Evolutionary conservation across 176 grass and related monocot genomes (phyloP).

Genomic region (Chrysopogon serrulatus): DNA sequence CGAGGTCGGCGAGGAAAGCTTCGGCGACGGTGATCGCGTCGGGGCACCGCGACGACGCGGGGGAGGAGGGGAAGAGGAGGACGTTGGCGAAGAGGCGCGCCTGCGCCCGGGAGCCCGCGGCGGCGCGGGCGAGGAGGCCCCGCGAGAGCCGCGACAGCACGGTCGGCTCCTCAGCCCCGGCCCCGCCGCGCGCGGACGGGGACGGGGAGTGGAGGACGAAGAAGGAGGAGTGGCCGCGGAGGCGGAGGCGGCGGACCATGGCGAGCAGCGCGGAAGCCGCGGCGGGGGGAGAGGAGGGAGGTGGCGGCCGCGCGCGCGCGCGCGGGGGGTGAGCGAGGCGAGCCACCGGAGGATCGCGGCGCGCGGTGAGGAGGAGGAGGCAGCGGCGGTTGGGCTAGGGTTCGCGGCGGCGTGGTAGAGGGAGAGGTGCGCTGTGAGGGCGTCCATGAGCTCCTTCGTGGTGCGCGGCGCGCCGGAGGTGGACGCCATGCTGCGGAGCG

Average conservation of each 20-base stretch:
- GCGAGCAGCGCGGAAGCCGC: slow-evolving; percentile 40
- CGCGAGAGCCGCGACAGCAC: slow-evolving; percentile 79
- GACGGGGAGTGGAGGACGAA: slow-evolving; percentile 63
- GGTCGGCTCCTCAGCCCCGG: slow-evolving; percentile 25
- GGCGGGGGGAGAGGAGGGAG: slow-evolving; percentile 38
- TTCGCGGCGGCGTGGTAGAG: slow-evolving; percentile 68
- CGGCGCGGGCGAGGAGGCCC: slow-evolving; percentile 66
- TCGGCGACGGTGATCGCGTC: slow-evolving; percentile 71
- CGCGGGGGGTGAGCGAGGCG: slow-evolving; percentile 45
- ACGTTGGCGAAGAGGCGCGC: slow-evolving; percentile 27
- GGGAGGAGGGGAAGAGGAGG: slow-evolving; percentile 61
- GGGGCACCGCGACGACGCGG: slow-evolving; percentile 3
- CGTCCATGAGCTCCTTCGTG: slow-evolving; percentile 55
- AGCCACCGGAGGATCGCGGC: slow-evolving; percentile 84
- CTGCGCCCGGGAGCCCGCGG: slow-evolving; percentile 35
- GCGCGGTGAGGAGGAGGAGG: slow-evolving; percentile 36
- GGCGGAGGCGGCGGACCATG: slow-evolving; percentile 72
- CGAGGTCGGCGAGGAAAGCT: slow-evolving; percentile 54
- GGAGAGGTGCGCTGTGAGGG: slow-evolving; percentile 87
- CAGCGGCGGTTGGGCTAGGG: background rate
- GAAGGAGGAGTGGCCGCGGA: slow-evolving; percentile 76
- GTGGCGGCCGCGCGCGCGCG: slow-evolving; percentile 52
- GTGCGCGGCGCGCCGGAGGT: slow-evolving; percentile 35
- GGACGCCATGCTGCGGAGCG: slow-evolving; percentile 34
- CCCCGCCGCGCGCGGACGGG: slow-evolving; percentile 8